Conservation (phyloP, 805 yeast genomes). For the Pichia eremophila region DNA sequence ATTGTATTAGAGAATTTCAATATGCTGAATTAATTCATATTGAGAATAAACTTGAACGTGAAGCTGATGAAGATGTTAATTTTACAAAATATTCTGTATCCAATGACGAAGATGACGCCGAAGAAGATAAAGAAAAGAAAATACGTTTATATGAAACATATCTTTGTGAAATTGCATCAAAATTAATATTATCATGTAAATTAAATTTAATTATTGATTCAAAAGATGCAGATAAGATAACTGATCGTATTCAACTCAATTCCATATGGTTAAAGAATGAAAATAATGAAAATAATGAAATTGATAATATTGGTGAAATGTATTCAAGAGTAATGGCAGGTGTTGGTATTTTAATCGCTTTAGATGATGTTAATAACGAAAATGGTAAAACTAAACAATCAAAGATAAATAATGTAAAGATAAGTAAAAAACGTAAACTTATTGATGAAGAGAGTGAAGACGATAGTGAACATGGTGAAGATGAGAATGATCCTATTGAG, state of each 20-base stretch:
- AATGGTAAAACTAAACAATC: neutral
- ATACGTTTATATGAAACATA: conserved; percentile 10
- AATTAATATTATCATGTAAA: conserved; percentile 13
- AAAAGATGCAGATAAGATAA: conserved; percentile 2
- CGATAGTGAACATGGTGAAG: conserved; percentile 7
- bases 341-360: neutral
- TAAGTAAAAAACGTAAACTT: neutral
- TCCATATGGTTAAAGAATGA: conserved; percentile 11
- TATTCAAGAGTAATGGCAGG: conserved; percentile 6
- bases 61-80: conserved; percentile 38
- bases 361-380: neutral
- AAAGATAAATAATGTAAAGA: neutral
- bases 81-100: conserved; percentile 12
- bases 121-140: conserved; percentile 6
- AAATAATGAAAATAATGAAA: neutral
- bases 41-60: conserved; percentile 36
- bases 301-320: conserved; percentile 1
- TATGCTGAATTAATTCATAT: conserved; percentile 27
- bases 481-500: conserved; percentile 9
- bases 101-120: conserved; percentile 1
- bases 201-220: neutral
- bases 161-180: conserved; percentile 18
- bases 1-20: conserved; percentile 40
- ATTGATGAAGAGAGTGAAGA: conserved; percentile 4
- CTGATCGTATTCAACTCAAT: conserved; percentile 18